phyloP scores from a whole-genome alignment of 768 basidiomycete genomes.

The Boletus sensibilis region DNA sequence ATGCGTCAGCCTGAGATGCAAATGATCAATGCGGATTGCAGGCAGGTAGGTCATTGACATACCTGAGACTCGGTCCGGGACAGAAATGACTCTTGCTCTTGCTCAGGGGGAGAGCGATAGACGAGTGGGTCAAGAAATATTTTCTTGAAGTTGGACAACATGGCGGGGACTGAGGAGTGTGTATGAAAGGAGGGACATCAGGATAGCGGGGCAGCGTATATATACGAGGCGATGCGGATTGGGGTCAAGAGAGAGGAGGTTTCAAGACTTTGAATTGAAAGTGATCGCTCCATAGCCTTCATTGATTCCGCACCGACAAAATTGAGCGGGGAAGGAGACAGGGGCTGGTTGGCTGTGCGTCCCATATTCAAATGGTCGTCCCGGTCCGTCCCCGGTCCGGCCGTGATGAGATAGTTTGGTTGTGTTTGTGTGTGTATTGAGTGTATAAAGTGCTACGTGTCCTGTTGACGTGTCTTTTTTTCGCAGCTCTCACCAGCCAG shows the following conservation, averaged over 20 bases:
- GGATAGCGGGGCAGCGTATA: not conserved
- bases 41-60: not conserved
- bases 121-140: not conserved
- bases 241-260: conserved; percentile 6
- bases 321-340: not conserved
- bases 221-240: not conserved
- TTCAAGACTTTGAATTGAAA: not conserved
- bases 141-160: conserved; percentile 17
- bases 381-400: not conserved
- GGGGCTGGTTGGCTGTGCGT: conserved; percentile 4
- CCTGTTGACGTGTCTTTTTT: conserved; percentile 23
- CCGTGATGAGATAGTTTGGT: conserved; percentile 3
- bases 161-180: not conserved
- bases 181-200: not conserved
- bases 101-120: not conserved
- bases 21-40: not conserved
- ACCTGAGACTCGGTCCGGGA: not conserved
- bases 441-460: conserved; percentile 35
- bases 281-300: not conserved
- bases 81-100: not conserved
- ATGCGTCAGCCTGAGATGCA: not conserved
- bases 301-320: conserved; percentile 1
- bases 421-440: conserved; percentile 25
- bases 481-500: conserved; percentile 14
- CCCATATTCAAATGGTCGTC: not conserved